Percentiles rank a stretch among this genome's conserved stretches.
Conservation (phyloP, 179 eudicot species). For the Silene vulgaris region DNA sequence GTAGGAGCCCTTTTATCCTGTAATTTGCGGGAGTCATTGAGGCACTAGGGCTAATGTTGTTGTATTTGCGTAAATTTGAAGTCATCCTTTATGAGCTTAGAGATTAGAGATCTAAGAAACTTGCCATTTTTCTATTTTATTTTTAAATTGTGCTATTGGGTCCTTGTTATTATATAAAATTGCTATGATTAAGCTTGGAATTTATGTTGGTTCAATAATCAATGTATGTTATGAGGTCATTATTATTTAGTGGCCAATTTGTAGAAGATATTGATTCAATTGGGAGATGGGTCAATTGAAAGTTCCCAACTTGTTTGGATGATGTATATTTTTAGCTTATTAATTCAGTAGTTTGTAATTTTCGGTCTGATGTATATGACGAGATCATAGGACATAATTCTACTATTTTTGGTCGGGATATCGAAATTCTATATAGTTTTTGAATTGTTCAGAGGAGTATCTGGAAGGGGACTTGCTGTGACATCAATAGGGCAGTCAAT, state of each 20-base stretch:
- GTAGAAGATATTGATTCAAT: neutral
- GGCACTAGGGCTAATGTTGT: no score
- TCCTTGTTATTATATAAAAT: neutral
- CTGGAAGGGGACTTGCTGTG: conserved; percentile 23
- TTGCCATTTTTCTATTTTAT: neutral
- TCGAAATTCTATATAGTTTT: neutral
- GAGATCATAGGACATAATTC: conserved; percentile 13
- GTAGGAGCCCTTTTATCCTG: no score
- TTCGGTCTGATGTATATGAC: conserved; percentile 7
- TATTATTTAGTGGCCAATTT: neutral
- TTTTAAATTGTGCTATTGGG: neutral
- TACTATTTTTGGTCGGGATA: conserved; percentile 5
- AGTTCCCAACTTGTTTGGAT: neutral
- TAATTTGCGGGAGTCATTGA: no score
- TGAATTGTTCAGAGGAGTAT: conserved; percentile 1
- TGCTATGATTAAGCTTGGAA: conserved; percentile 14
- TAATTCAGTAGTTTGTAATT: neutral
- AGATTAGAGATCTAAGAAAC: conserved; percentile 13
- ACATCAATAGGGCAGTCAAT: conserved; percentile 12
- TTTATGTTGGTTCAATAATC: conserved; percentile 11
- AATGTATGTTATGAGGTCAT: conserved; percentile 12
- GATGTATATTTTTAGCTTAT: neutral
- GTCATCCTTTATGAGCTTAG: neutral
- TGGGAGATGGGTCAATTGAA: conserved; percentile 3
- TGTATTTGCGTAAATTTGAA: neutral